phyloP scores from a whole-genome alignment of 2,329 filamentous ascomycete genomes.

The Trichophyton simii region DNA sequence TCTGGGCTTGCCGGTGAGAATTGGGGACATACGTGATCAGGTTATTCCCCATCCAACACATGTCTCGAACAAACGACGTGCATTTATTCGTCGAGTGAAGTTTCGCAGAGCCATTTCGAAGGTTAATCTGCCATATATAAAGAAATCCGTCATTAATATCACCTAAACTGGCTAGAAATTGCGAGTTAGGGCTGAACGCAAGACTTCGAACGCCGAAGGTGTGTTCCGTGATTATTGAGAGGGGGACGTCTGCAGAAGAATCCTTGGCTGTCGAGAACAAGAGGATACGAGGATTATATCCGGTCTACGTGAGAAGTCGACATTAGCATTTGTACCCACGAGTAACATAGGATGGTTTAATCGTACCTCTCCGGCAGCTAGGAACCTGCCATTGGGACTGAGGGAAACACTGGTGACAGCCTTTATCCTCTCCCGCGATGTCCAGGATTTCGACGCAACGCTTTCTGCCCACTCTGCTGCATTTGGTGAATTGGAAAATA shows the following conservation, averaged over 20 bases:
- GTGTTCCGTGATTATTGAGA: slow-evolving; percentile 80
- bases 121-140: slow-evolving; percentile 77
- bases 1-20: background rate
- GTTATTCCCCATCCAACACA: slow-evolving; percentile 78
- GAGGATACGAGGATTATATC: slow-evolving; percentile 80
- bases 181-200: slow-evolving; percentile 78
- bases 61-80: slow-evolving; percentile 70
- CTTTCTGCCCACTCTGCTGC: slow-evolving; percentile 46
- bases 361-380: slow-evolving; percentile 74
- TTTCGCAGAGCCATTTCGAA: slow-evolving; percentile 65
- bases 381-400: slow-evolving; percentile 71
- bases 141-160: slow-evolving; percentile 86
- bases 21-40: slow-evolving; percentile 54
- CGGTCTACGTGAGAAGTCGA: slow-evolving; percentile 45
- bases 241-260: slow-evolving; percentile 62
- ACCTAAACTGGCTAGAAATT: slow-evolving; percentile 77
- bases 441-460: slow-evolving; percentile 59
- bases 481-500: background rate
- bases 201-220: slow-evolving; percentile 78
- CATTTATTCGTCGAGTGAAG: slow-evolving; percentile 84
- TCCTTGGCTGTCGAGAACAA: slow-evolving; percentile 73
- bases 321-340: slow-evolving; percentile 1
- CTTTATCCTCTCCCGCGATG: slow-evolving; percentile 83
- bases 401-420: slow-evolving; percentile 82
- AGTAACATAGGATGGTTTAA: slow-evolving; percentile 1